Base-by-base conservation (phyloP, 306 rosid species). In the Sphenostylis stenocarpa region DNA sequence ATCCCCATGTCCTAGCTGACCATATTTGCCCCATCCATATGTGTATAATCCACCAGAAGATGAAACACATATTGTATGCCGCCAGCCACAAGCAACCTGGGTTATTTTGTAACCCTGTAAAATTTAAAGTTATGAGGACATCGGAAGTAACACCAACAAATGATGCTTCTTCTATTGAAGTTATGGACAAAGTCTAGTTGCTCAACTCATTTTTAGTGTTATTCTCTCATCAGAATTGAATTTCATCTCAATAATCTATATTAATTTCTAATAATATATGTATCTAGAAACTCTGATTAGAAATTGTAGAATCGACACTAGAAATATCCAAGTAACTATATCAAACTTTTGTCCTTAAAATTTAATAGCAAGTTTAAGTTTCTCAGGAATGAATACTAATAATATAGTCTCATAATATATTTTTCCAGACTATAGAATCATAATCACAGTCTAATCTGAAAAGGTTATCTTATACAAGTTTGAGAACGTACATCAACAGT, bases 1-100 rank as follows among this genome's bases (percentile, higher is more conserved):
- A 86, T 92, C 93, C 17, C 96, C 98, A 84, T 95, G 98, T 62
- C 98, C 98, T 38, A 92, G 86, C 61, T 95, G 98, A 73, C 98
- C 97, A 79, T 95, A 95, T 82, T 95, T 95, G 77, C 98, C 88
- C 98, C 98, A 95, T 34, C 98, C 98, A 57, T 83, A 85, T 2
- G 98, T 83, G 88, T 88, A 94, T 58, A 92, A 73, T 81, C 73
- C 83, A 31, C 97, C 96, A 9, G 84, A 78, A 10, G 88, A 83
- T 49, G 98, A 89, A 83, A 86, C 92, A 48, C 92, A 86, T 86
- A 94, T 89, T 5, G 98, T 90, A 78, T 94, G 98, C 86, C 98
- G 77, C 98, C 98, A 94, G 52, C 98, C 98, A 85, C 98, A 94
- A 24, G 97, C 96, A 87, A 94, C 97, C 87, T 82, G 81, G 60